Evolutionary conservation across 306 rosid species (phyloP), one percentile per base, ranked within the genome.

Genomic region (Sphenostylis stenocarpa): DNA sequence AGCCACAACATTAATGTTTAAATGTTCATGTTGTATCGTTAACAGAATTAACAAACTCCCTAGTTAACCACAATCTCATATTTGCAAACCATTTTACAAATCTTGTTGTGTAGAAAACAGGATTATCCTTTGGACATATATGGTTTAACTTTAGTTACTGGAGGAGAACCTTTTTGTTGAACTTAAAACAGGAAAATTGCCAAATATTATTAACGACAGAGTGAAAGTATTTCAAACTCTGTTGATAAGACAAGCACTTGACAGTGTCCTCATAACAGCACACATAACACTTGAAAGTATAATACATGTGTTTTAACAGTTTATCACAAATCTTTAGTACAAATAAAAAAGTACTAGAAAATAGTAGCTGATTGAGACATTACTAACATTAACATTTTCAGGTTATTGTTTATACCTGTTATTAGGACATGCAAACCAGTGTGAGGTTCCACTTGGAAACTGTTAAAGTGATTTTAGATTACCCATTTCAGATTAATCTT

Each of bases 261-360:
- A 72, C 45, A 36, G 62, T 73, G 69, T 73, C 78, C 19, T 41
- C 45, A 16, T 29, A 39, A 73, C 68, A 62, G 47, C 68, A 62
- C 68, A 17, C 47, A 73, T 24, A 73, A 6, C 56, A 58, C 43
- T n/a, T n/a, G n/a, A n/a, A n/a, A n/a, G n/a, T n/a, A n/a, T n/a
- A n/a, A n/a, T 41, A 41, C 47, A 56, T 5, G 63, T 4, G 34
- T 56, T 13, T 24, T 23, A 11, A 24, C 20, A 56, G 16, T 0
- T 21, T 55, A 21, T 55, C 33, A 23, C 33, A 55, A 4, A 21
- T 23, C 61, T 10, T 23, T 12, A 10, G 12, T 55, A 21, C 31
- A 21, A 55, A 56, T 24, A 20, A 3, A 31, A 31, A 23, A 15
- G 31, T 29, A 7, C 12, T 29, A 14, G 41, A 29, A 58, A 29